phyloP scores from a whole-genome alignment of 1,139 yeast genomes.

The Debaryomyces subglobosus region DNA sequence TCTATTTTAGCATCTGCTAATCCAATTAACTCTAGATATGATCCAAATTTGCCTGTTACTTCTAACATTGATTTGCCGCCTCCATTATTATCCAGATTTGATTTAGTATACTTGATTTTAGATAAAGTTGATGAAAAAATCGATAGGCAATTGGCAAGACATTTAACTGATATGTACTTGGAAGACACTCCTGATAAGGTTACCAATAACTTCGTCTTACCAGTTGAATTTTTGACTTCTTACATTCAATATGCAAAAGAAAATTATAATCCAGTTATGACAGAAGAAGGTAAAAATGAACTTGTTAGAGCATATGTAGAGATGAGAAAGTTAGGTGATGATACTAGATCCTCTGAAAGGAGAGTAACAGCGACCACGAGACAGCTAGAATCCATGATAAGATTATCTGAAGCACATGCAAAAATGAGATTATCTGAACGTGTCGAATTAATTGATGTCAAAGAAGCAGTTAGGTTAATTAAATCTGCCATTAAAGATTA shows the following conservation, averaged over 20 bases:
- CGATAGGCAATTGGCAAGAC: conserved; percentile 87
- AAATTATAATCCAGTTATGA: conserved; percentile 72
- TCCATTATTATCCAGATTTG: conserved; percentile 91
- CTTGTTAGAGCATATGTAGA: conserved; percentile 89
- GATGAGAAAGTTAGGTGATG: conserved; percentile 95
- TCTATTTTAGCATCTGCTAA: conserved; percentile 95
- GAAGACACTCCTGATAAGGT: conserved; percentile 85
- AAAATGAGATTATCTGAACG: conserved; percentile 79
- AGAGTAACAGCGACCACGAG: conserved; percentile 97
- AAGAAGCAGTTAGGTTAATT: conserved; percentile 90
- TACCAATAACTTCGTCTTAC: conserved; percentile 65
- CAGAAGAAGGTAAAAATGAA: conserved; percentile 80
- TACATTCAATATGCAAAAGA: conserved; percentile 94
- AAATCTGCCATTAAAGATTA: conserved; percentile 94
- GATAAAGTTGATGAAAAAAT: conserved; percentile 88
- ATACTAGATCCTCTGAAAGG: conserved; percentile 80
- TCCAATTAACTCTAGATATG: conserved; percentile 95
- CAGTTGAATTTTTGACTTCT: conserved; percentile 82
- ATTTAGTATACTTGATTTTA: conserved; percentile 84
- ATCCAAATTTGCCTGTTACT: conserved; percentile 91
- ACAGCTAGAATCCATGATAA: conserved; percentile 93
- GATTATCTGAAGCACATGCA: conserved; percentile 95
- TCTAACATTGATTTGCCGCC: conserved; percentile 96
- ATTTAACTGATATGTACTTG: conserved; percentile 87
- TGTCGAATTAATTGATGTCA: conserved; percentile 83